Percentiles rank a stretch among this genome's conserved stretches.
Conservation (phyloP, 2,329 filamentous ascomycete genomes). For the Boeremia lycopersici region DNA sequence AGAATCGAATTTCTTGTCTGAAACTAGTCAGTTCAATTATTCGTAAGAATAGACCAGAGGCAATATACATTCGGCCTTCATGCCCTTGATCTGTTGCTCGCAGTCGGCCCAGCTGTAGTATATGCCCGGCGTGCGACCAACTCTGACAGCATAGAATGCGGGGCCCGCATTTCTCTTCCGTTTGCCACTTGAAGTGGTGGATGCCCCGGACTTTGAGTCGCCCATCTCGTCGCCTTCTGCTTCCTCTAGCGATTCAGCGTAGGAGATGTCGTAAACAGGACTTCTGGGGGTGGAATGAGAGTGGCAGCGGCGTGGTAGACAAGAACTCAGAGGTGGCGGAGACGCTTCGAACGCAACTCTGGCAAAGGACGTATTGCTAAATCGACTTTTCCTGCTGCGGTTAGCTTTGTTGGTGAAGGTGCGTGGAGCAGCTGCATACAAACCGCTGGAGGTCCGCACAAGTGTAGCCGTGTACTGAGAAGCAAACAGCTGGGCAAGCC, state of each 20-base stretch:
- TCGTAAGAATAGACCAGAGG: neutral
- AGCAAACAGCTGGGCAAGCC: constrained; percentile 4
- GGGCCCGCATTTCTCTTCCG: constrained; percentile 58
- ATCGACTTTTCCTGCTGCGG: neutral
- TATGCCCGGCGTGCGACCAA: constrained; percentile 65
- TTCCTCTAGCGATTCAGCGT: neutral
- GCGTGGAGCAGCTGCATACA: constrained; percentile 5
- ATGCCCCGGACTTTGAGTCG: constrained; percentile 27
- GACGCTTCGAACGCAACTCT: neutral
- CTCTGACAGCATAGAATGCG: constrained; percentile 69
- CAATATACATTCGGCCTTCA: constrained; percentile 50
- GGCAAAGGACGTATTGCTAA: neutral
- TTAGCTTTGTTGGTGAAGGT: constrained; percentile 7
- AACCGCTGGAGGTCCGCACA: constrained; percentile 9
- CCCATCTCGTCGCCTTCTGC: constrained; percentile 18
- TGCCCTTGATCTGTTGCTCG: constrained; percentile 65
- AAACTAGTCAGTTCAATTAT: constrained; percentile 2
- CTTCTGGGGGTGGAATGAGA: neutral
- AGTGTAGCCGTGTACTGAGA: neutral
- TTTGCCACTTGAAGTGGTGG: constrained; percentile 52
- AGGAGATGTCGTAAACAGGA: neutral
- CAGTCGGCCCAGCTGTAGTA: constrained; percentile 69
- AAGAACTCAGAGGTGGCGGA: neutral
- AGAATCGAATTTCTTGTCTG: constrained; percentile 80
- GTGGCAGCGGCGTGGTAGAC: neutral